These are phyloP conservation scores for Hanseniaspora valbyensis DNA, from an alignment of 805 yeast species.

Conservation along the genomic window DNA sequence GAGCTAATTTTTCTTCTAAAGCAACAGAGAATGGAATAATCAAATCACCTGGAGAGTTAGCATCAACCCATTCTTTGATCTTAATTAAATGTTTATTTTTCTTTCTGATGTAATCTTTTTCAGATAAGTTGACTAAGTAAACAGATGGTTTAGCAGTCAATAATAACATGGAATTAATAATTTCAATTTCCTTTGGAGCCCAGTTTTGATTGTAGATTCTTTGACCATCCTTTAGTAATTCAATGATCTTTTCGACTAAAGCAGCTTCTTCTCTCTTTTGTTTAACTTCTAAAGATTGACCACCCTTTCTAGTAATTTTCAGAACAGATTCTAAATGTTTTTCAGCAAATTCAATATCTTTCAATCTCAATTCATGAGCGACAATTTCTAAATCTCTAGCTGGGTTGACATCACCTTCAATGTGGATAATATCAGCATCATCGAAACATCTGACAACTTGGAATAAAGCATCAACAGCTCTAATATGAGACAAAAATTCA, in stretches of 20 bases:
- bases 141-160: slow-evolving; percentile 94
- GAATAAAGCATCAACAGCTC: slow-evolving; percentile 95
- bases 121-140: slow-evolving; percentile 80
- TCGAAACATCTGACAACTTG: slow-evolving; percentile 97
- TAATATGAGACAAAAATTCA: slow-evolving; percentile 88
- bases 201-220: slow-evolving; percentile 81
- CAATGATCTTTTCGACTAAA: slow-evolving; percentile 62
- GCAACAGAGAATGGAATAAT: slow-evolving; percentile 90
- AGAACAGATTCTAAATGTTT: slow-evolving; percentile 70
- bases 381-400: slow-evolving; percentile 88
- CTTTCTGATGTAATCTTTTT: slow-evolving; percentile 76
- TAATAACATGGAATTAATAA: slow-evolving; percentile 72
- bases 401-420: slow-evolving; percentile 94
- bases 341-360: slow-evolving; percentile 89
- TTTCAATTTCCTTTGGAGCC: slow-evolving; percentile 84
- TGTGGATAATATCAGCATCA: slow-evolving; percentile 94
- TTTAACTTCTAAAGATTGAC: slow-evolving; percentile 80
- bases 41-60: slow-evolving; percentile 75
- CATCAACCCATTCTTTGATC: slow-evolving; percentile 85
- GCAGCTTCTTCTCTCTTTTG: slow-evolving; percentile 76
- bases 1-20: slow-evolving; percentile 83
- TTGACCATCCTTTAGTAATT: slow-evolving; percentile 67
- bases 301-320: slow-evolving; percentile 76
- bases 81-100: slow-evolving; percentile 73
- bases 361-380: slow-evolving; percentile 80